A percentile compares a stretch with the other conserved stretches of the same genome.
phyloP scores from a whole-genome alignment of 1,284 basidiomycete genomes.

The Ceratobasidium sp. region DNA sequence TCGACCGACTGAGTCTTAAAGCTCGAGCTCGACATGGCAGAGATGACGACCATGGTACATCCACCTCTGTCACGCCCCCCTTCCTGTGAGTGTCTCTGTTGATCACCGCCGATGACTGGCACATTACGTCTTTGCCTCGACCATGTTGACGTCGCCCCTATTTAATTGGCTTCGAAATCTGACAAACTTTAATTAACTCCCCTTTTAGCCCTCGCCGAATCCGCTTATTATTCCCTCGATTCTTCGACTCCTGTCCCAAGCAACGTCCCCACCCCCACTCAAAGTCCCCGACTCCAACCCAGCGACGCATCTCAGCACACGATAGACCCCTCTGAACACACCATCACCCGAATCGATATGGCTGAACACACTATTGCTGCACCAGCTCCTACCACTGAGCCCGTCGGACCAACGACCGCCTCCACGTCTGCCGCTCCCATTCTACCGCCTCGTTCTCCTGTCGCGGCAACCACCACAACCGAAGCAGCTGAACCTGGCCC shows the following conservation, averaged over 20 bases:
- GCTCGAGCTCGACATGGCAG: neutral
- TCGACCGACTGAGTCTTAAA: neutral
- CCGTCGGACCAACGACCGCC: neutral
- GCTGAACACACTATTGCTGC: neutral
- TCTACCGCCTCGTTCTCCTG: constrained; percentile 4
- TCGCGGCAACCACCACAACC: neutral
- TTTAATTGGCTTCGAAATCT: neutral
- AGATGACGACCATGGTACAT: neutral
- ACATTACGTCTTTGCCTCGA: neutral
- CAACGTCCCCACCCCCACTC: constrained; percentile 20
- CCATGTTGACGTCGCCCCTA: neutral
- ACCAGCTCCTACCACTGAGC: neutral
- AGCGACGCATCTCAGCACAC: constrained; percentile 23
- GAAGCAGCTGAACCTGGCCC: neutral
- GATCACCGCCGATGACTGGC: neutral
- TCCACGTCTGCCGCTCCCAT: neutral
- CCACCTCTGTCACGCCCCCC: constrained; percentile 1
- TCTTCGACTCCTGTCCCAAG: constrained; percentile 19
- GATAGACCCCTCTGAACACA: constrained; percentile 7
- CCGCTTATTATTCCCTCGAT: constrained; percentile 20
- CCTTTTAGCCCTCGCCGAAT: constrained; percentile 17
- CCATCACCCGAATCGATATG: constrained; percentile 24
- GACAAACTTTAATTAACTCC: neutral
- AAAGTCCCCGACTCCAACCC: constrained; percentile 11
- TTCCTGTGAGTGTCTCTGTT: constrained; percentile 7